Conservation (phyloP, 2,329 filamentous ascomycete species). For the Clarireedia homoeocarpa region DNA sequence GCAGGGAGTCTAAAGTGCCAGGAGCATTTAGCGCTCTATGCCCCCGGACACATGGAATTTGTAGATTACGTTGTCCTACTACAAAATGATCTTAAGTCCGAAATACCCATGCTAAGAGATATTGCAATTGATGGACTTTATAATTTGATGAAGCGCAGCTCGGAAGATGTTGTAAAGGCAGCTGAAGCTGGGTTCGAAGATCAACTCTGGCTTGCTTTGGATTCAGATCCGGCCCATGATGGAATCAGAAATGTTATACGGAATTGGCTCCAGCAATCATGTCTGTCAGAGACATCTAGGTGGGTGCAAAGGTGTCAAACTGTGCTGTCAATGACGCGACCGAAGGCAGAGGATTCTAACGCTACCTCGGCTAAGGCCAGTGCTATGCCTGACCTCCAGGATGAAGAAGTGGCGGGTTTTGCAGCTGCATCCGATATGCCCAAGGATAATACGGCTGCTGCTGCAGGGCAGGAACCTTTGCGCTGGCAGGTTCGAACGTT, state of each 20-base stretch:
- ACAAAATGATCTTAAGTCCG: constrained; percentile 68
- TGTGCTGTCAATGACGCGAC: constrained; percentile 79
- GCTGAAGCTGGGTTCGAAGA: constrained; percentile 78
- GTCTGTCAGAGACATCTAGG: constrained; percentile 65
- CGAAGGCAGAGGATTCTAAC: constrained; percentile 48
- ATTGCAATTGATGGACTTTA: constrained; percentile 83
- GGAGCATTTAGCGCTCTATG: constrained; percentile 88
- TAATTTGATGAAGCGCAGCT: constrained; percentile 90
- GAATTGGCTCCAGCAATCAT: constrained; percentile 91
- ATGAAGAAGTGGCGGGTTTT: constrained; percentile 96
- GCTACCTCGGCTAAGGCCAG: constrained; percentile 39
- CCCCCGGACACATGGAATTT: constrained; percentile 80
- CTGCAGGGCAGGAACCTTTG: constrained; percentile 73
- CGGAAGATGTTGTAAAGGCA: constrained; percentile 69
- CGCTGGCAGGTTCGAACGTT: constrained; percentile 95
- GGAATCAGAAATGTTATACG: constrained; percentile 80
- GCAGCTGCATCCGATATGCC: constrained; percentile 59
- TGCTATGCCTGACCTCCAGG: constrained; percentile 70
- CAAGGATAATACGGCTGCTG: constrained; percentile 45
- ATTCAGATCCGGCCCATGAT: constrained; percentile 66
- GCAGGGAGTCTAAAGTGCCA: constrained; percentile 74
- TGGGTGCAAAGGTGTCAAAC: constrained; percentile 88
- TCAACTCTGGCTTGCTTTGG: constrained; percentile 83
- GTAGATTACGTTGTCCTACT: constrained; percentile 73
- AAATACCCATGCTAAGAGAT: constrained; percentile 61